Base-by-base conservation (phyloP, 768 basidiomycete genomes). In the Lanmaoa pseudosensibilis region DNA sequence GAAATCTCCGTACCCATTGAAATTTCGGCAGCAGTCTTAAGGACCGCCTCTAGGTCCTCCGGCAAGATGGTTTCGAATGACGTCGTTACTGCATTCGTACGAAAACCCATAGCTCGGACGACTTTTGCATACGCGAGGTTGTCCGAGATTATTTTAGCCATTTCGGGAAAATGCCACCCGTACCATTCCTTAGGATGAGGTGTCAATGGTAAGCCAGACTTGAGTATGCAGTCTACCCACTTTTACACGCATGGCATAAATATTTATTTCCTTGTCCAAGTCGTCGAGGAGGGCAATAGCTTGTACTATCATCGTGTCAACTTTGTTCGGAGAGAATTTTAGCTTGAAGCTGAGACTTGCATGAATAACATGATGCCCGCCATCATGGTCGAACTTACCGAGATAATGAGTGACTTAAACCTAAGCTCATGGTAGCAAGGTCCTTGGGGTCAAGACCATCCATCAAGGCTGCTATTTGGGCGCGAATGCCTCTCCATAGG, bases 1-100 rank as follows among this genome's bases (percentile, higher is more conserved):
- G 94, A 95, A 60, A 99, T 98, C 77, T 99, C 97, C 40, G 97
- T 99, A 65, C 97, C 97, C 97, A 99, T 99, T 36, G 94, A 97
- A 59, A 99, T 91, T 77, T 94, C 94, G 19, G 97, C 93, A 37
- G 97, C 95, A 32, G 90, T 88, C 77, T 97, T 98, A 59, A 99
- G 78, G 37, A 95, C 86, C 13, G 87, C 89, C 73, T 99, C 97
- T 54, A 99, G 86, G 66, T 98, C 96, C 80, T 99, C 97, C 11
- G 97, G 97, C 33, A 99, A 87, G 73, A 98, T 83, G 50, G 87
- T 74, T 54, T 93, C 86, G 65, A 99, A 92, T 56, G 90, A 86
- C 44, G 92, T 98, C 44, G 85, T 78, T 25, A 83, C 78, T 36
- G 94, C 93, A 73, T 96, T 97, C 64, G 95, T 95, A 64, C 97